A percentile compares a stretch with the other conserved stretches of the same genome.
Evolutionary conservation across 371 early-diverging fungal genomes (phyloP).

Genomic region (Mucor indicus): DNA sequence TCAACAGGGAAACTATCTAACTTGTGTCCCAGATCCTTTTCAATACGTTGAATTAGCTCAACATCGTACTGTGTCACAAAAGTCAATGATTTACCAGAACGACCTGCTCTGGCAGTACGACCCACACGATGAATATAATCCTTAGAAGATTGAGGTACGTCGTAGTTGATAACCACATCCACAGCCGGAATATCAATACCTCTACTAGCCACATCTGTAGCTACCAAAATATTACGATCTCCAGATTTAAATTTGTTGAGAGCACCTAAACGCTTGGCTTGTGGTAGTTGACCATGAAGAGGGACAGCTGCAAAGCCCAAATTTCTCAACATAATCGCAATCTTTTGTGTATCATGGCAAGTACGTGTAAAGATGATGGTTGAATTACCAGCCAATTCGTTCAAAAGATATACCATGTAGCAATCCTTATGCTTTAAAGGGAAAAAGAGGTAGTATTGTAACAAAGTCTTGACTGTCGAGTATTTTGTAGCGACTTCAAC

Average conservation of each 20-base stretch:
- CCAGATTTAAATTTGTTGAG: slow-evolving; percentile 91
- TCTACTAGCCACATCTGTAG: slow-evolving; percentile 96
- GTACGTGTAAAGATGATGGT: slow-evolving; percentile 91
- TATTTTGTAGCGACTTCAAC: slow-evolving; percentile 91
- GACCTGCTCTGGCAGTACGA: slow-evolving; percentile 95
- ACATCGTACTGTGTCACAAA: slow-evolving; percentile 98
- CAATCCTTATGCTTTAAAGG: slow-evolving; percentile 95
- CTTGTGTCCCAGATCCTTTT: slow-evolving; percentile 84
- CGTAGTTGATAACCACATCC: slow-evolving; percentile 95
- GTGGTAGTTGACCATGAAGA: slow-evolving; percentile 92
- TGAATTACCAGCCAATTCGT: slow-evolving; percentile 89
- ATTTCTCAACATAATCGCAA: slow-evolving; percentile 82
- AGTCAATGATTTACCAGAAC: slow-evolving; percentile 90
- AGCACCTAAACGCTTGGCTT: slow-evolving; percentile 89
- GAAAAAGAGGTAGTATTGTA: slow-evolving; percentile 95
- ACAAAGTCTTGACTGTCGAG: slow-evolving; percentile 86
- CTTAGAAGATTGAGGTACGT: slow-evolving; percentile 91
- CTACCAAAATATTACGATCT: slow-evolving; percentile 81
- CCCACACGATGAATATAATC: slow-evolving; percentile 98
- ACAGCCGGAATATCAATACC: slow-evolving; percentile 98
- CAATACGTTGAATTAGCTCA: slow-evolving; percentile 91
- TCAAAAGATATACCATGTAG: slow-evolving; percentile 88
- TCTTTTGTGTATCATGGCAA: slow-evolving; percentile 79
- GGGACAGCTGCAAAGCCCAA: slow-evolving; percentile 93
- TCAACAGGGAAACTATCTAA: slow-evolving; percentile 79